A percentile compares a stretch with the other conserved stretches of the same genome.
Evolutionary conservation across 176 grass and related monocot genomes (phyloP).

Genomic region (Olyra latifolia): DNA sequence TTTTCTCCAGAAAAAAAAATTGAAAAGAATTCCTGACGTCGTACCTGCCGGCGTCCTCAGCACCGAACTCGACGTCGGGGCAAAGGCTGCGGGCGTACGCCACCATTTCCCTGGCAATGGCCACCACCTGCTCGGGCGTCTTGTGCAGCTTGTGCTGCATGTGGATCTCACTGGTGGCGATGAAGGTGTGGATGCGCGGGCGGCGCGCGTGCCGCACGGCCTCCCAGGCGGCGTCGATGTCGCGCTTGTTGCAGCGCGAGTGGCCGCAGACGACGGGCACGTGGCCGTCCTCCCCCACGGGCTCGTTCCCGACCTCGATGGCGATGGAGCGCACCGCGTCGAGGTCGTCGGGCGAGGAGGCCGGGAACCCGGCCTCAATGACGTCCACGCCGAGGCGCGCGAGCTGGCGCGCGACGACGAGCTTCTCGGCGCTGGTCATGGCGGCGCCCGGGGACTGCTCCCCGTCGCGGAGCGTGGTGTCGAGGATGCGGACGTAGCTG

Average conservation of each 20-base stretch:
- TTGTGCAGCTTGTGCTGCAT: no score
- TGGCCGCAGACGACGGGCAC: conserved; percentile 84
- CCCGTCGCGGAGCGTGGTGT: conserved; percentile 91
- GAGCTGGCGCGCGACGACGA: conserved; percentile 77
- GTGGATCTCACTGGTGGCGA: no score
- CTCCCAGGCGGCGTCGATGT: conserved; percentile 91
- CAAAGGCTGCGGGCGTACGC: conserved; percentile 85
- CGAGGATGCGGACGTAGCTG: conserved; percentile 83
- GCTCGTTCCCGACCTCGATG: conserved; percentile 71
- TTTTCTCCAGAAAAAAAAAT: not conserved
- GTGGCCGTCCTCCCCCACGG: conserved; percentile 56
- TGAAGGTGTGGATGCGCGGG: conserved; percentile 80
- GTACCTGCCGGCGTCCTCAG: conserved; percentile 93
- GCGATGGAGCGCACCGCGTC: conserved; percentile 90
- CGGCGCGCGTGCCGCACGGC: conserved; percentile 69
- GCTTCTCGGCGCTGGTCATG: conserved; percentile 87
- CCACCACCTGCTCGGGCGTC: no score
- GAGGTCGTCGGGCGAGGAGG: conserved; percentile 85
- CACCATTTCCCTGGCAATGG: no score
- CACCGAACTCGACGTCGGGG: conserved; percentile 81
- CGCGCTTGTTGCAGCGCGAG: conserved; percentile 69
- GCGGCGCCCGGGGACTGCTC: conserved; percentile 90
- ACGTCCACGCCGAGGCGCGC: conserved; percentile 84
- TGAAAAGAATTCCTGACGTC: no score
- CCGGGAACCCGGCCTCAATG: conserved; percentile 92